Evolutionary conservation across 2,329 filamentous ascomycete species (phyloP), one percentile per base, ranked within the genome.

Genomic region (Claviceps sp.): DNA sequence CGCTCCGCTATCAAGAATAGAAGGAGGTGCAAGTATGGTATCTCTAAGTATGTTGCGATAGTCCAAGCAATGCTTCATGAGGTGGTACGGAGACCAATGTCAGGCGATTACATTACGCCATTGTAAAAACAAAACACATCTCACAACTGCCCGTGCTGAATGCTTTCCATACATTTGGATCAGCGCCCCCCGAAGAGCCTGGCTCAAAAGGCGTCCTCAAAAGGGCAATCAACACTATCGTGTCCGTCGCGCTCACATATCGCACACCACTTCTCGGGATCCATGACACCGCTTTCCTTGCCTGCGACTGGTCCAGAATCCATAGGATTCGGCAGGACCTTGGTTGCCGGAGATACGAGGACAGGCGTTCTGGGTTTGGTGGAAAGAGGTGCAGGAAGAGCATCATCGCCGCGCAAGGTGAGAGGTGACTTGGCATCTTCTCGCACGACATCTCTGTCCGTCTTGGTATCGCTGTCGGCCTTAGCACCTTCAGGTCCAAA

Each of bases 171-270:
- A 13, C 10, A n/a, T 34, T 37, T n/a, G 42, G 3, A 49, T 10
- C 38, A 41, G 26, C 16, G 19, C 26, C 10, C 24, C 14, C n/a
- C 10, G 13, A 43, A 22, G 5, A 13, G 11, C 17, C 10, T 10
- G 30, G 19, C 22, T 54, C 34, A 84, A 57, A 84, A 86, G 34
- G 81, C 82, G 67, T 94, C 89, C 70, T 95, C 90, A 68, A 95
- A 86, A 13, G 90, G 89, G 68, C 90, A 95, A 67, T 94, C 89
- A 55, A 95, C 90, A 63, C 91, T 96, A 68, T 96, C 87, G 65
- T 98, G 93, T 14, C 93, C 93, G 62, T 98, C 93, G 56, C 88
- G 82, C 73, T 98, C 93, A 65, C 93, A 98, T 45, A 97, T 75
- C 16, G 93, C 93, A 68, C 93, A 98, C 93, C 93, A 98, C 70